Percentiles rank a stretch among this genome's conserved stretches.
These are phyloP conservation scores for Phyllosticta citrichinensis DNA, from an alignment of 2,329 filamentous ascomycete species.

Conservation along the genomic window DNA sequence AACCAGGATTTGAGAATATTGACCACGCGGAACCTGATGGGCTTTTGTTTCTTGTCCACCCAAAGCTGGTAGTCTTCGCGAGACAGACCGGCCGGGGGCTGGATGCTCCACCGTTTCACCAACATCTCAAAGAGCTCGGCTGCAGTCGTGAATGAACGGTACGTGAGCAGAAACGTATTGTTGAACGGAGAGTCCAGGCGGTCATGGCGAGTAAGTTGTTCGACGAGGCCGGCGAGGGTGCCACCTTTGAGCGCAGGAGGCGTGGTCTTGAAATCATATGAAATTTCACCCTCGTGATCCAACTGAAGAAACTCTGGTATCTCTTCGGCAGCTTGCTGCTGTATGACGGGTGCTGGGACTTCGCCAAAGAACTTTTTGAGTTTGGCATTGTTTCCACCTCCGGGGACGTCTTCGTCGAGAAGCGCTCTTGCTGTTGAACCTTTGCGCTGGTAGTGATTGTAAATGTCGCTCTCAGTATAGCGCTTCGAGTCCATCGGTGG, in stretches of 20 bases:
- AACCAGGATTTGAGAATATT: constrained; percentile 99
- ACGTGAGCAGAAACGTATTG: constrained; percentile 94
- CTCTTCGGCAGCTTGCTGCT: constrained; percentile 54
- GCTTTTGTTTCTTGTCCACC: constrained; percentile 91
- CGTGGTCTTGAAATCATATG: constrained; percentile 74
- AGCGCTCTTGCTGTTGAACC: constrained; percentile 37
- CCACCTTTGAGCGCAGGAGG: constrained; percentile 76
- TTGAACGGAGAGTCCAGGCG: constrained; percentile 93
- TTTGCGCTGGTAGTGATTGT: constrained; percentile 20
- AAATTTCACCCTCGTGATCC: constrained; percentile 80
- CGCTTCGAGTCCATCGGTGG: constrained; percentile 27
- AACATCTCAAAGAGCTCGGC: constrained; percentile 86
- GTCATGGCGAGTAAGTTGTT: constrained; percentile 92
- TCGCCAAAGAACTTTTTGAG: constrained; percentile 43
- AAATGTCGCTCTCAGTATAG: constrained; percentile 29
- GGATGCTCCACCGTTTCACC: constrained; percentile 83
- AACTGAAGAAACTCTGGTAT: constrained; percentile 74
- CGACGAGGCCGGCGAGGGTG: constrained; percentile 77
- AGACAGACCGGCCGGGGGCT: constrained; percentile 74
- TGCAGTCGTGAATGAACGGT: constrained; percentile 86
- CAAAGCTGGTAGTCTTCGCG: constrained; percentile 72
- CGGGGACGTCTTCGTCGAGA: constrained; percentile 31
- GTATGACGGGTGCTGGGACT: constrained; percentile 36
- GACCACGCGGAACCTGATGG: constrained; percentile 89
- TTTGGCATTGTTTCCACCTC: constrained; percentile 37